phyloP scores from a whole-genome alignment of 139 green algal species.

The Picochlorum sp. region DNA sequence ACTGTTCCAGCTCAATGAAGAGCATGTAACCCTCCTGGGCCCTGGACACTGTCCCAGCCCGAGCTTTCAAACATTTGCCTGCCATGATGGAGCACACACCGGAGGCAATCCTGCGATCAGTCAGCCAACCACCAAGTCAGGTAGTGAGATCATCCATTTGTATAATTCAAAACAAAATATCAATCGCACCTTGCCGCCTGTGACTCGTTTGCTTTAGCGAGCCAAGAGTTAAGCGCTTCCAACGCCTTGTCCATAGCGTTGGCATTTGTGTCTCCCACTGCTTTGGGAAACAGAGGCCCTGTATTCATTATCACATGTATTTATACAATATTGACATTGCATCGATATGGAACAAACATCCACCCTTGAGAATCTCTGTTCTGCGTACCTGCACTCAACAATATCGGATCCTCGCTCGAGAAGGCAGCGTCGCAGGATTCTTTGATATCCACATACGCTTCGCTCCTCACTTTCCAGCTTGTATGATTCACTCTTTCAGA shows the following conservation, averaged over 20 bases:
- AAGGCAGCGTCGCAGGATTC: slow-evolving; percentile 38
- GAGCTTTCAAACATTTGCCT: slow-evolving; percentile 65
- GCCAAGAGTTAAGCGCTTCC: slow-evolving; percentile 54
- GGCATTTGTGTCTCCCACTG: slow-evolving; percentile 71
- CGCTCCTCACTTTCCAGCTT: slow-evolving; percentile 81
- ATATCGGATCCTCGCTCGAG: slow-evolving; percentile 42
- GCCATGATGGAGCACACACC: slow-evolving; percentile 46
- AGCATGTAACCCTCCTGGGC: slow-evolving; percentile 52
- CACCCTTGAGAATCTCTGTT: not conserved
- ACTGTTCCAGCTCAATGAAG: slow-evolving; percentile 77
- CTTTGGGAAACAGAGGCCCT: slow-evolving; percentile 70
- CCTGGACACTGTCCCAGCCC: slow-evolving; percentile 63
- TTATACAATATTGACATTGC: not conserved
- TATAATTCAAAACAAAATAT: not conserved
- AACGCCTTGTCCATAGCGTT: slow-evolving; percentile 83
- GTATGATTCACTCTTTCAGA: slow-evolving; percentile 54
- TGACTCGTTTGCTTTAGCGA: slow-evolving; percentile 39
- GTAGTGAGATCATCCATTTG: not conserved
- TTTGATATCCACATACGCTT: slow-evolving; percentile 65
- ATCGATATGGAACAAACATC: not conserved
- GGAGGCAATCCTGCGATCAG: slow-evolving; percentile 45
- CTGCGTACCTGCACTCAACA: slow-evolving; percentile 52
- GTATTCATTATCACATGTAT: no score
- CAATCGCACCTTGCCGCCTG: slow-evolving; percentile 15
- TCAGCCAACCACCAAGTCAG: slow-evolving; percentile 2